Evolutionary conservation across 345 rosid species (phyloP).

Genomic region (Cardamine chenopodiifolia): DNA sequence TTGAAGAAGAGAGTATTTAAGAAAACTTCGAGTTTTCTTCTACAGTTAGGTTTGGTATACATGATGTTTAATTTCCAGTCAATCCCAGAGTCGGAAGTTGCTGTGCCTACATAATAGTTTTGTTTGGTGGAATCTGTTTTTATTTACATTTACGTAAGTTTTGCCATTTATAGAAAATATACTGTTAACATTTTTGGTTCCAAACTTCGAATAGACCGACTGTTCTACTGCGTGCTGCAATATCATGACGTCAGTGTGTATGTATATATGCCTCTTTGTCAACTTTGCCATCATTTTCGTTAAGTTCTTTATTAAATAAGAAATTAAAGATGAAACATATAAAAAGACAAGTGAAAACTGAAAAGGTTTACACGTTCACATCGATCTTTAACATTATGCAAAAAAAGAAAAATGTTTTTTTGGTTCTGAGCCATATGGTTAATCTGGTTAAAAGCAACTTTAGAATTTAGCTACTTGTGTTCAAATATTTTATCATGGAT

Average conservation of each 20-base stretch:
- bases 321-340: conserved; percentile 1
- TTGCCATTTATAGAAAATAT: background rate
- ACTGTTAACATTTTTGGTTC: conserved; percentile 9
- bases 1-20: conserved; percentile 55
- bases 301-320: background rate
- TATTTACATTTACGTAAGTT: background rate
- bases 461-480: background rate
- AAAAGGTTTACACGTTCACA: conserved; percentile 7
- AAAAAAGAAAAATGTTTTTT: background rate
- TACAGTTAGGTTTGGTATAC: conserved; percentile 65
- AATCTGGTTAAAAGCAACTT: background rate
- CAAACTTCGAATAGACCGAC: background rate
- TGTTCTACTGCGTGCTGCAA: background rate
- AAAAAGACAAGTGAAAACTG: background rate
- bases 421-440: background rate
- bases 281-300: conserved; percentile 36
- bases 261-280: conserved; percentile 27
- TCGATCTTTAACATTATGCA: background rate
- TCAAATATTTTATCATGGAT: background rate
- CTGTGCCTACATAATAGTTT: conserved; percentile 63
- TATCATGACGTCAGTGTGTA: conserved; percentile 24
- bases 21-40: conserved; percentile 51
- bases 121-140: conserved; percentile 14
- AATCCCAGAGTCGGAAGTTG: conserved; percentile 34
- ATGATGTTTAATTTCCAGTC: conserved; percentile 49